Evolutionary conservation across 2,329 filamentous ascomycete genomes (phyloP), one percentile per base, ranked within the genome.

Genomic region (Geoglossum cookeanum): DNA sequence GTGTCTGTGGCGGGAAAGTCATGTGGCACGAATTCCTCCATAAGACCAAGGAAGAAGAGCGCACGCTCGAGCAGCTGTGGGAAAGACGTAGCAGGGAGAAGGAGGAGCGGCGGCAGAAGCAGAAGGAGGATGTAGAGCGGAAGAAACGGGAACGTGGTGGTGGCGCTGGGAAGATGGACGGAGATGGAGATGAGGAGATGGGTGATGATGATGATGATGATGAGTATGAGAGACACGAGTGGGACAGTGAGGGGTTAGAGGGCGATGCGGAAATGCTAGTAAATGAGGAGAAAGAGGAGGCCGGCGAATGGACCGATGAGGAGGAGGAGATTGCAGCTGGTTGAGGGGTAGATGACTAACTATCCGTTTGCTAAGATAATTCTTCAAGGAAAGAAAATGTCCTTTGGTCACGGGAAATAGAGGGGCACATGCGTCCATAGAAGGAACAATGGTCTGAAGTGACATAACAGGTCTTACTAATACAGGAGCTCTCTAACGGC

Each of bases 1-100:
- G 91, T 1, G 71, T 97, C 5, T 96, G 89, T 65, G 78, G 79
- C 30, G 92, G 92, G 55, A 92, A 88, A 68, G 79, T 95, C 58
- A 87, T 98, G 85, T 98, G 92, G 92, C 92, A 98, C 69, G 89
- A 96, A 67, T 94, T 88, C 67, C 82, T 97, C 56, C 80, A 84
- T 67, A 98, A 98, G 76, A 81, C 80, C 5, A 81, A 81, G 63
- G 78, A 80, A 17, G 90, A 98, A 68, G 73, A 88, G 58, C 79
- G 83, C 66, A 80, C 85, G 61, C 71, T 96, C 63, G 90, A 97
- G 63, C 80, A 83, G 72, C 78, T 80, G 63, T 97, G 92, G 87
- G 84, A 89, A 63, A 73, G 84, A 71, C 78, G 80, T 65, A 78
- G 79, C 58, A 80, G 82, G 64, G 86, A 92, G 68, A 96, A 94